These are phyloP conservation scores for Globisporangium abappressorium DNA, from an alignment of 352 stramenopile genomes.

Conservation along the genomic window DNA sequence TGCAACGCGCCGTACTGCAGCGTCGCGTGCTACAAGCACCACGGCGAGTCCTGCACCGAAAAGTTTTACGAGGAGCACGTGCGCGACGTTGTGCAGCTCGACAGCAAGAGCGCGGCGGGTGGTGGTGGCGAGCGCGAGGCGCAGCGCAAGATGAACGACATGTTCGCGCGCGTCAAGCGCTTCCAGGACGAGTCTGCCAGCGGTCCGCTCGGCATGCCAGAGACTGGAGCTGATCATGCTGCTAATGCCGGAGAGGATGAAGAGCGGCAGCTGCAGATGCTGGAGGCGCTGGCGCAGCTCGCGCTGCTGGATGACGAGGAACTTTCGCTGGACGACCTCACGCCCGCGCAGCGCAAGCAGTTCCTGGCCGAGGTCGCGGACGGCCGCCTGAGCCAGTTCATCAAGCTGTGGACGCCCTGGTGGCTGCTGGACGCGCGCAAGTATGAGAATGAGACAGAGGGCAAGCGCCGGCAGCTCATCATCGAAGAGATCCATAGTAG, in stretches of 20 bases:
- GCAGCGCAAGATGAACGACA: conserved; percentile 37
- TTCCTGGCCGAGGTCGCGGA: conserved; percentile 68
- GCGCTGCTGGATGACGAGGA: conserved; percentile 40
- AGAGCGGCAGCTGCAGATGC: conserved; percentile 20
- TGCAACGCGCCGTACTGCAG: conserved; percentile 82
- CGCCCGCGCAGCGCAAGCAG: conserved; percentile 41
- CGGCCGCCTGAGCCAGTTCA: conserved; percentile 58
- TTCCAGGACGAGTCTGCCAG: conserved; percentile 45
- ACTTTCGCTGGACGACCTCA: conserved; percentile 65
- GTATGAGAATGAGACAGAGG: conserved; percentile 56
- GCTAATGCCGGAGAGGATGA: conserved; percentile 23
- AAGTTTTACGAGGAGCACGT: conserved; percentile 78
- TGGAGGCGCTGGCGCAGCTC: conserved; percentile 47
- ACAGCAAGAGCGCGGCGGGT: conserved; percentile 20
- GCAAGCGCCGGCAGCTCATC: conserved; percentile 39
- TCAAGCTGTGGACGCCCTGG: conserved; percentile 73
- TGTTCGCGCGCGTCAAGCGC: conserved; percentile 49
- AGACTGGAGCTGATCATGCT: not conserved
- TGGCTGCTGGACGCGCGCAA: conserved; percentile 42
- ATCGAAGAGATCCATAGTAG: conserved; percentile 35
- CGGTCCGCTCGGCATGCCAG: not conserved
- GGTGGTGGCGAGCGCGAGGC: conserved; percentile 22
- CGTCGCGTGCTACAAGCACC: conserved; percentile 69
- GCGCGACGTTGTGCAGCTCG: conserved; percentile 44
- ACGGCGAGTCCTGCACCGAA: conserved; percentile 72